Evolutionary conservation across 1,284 basidiomycete genomes (phyloP).

Genomic region (Agaricales sp.): DNA sequence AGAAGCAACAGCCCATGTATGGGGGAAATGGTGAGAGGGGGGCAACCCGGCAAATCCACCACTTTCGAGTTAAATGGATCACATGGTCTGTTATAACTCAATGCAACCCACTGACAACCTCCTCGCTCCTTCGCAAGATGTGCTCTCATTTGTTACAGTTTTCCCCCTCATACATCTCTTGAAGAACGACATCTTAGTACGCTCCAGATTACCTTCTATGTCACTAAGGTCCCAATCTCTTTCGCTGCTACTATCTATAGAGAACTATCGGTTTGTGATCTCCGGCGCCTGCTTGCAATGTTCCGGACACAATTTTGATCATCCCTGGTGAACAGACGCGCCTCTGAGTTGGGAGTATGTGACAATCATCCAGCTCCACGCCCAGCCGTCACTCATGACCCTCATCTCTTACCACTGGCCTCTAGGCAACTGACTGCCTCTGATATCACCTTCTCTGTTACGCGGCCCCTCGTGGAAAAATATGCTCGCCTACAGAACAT

Average conservation of each 20-base stretch:
- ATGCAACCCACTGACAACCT: constrained; percentile 49
- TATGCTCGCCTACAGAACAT: constrained; percentile 70
- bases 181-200: constrained; percentile 58
- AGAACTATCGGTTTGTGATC: constrained; percentile 36
- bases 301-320: too few relatives aligned
- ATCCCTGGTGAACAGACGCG: constrained; percentile 42
- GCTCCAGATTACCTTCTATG: constrained; percentile 23
- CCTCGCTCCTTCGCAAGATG: constrained; percentile 28
- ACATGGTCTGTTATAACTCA: constrained; percentile 2
- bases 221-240: too few relatives aligned
- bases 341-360: constrained; percentile 76
- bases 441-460: constrained; percentile 76
- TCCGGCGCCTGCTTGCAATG: constrained; percentile 7
- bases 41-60: too few relatives aligned
- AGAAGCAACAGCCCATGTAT: constrained; percentile 49
- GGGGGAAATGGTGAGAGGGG: background rate
- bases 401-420: background rate
- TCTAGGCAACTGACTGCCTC: constrained; percentile 67
- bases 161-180: constrained; percentile 67
- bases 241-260: constrained; percentile 23
- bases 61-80: background rate
- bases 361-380: background rate
- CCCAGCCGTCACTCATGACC: too few relatives aligned
- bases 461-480: constrained; percentile 71
- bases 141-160: constrained; percentile 56